phyloP scores from a whole-genome alignment of 2,329 filamentous ascomycete genomes.

The Tolypocladium paradoxum region DNA sequence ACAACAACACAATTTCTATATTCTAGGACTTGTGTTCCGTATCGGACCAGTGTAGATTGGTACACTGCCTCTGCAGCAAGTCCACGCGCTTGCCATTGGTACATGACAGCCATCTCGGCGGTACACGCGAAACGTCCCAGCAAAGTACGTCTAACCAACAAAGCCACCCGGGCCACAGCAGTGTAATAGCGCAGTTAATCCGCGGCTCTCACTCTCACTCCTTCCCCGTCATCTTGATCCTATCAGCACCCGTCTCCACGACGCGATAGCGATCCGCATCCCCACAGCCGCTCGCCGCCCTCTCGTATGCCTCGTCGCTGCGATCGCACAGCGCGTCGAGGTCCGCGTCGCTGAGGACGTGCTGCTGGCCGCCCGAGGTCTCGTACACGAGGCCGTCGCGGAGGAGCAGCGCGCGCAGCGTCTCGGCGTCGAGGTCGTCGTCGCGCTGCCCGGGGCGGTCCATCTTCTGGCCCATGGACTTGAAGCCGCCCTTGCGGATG shows the following conservation, averaged over 20 bases:
- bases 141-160: background rate
- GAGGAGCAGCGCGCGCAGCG: conserved; percentile 49
- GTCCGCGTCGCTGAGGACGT: conserved; percentile 66
- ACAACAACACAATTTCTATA: background rate
- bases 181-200: no score
- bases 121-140: background rate
- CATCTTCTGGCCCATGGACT: conserved; percentile 53
- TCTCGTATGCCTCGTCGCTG: conserved; percentile 50
- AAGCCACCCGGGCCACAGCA: background rate
- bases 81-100: background rate
- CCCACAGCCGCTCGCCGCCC: conserved; percentile 69
- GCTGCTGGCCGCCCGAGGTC: conserved; percentile 38
- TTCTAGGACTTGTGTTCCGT: background rate
- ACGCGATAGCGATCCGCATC: conserved; percentile 62
- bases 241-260: conserved; percentile 61
- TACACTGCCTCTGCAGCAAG: background rate
- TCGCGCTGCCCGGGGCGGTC: conserved; percentile 31
- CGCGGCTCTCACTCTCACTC: no score
- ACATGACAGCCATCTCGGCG: background rate
- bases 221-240: conserved; percentile 31
- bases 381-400: conserved; percentile 61
- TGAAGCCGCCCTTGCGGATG: conserved; percentile 86
- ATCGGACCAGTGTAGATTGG: background rate
- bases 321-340: conserved; percentile 71
- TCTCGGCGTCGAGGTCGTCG: conserved; percentile 45